Base-by-base conservation (phyloP, 345 rosid species). In the Physaria fendleri region DNA sequence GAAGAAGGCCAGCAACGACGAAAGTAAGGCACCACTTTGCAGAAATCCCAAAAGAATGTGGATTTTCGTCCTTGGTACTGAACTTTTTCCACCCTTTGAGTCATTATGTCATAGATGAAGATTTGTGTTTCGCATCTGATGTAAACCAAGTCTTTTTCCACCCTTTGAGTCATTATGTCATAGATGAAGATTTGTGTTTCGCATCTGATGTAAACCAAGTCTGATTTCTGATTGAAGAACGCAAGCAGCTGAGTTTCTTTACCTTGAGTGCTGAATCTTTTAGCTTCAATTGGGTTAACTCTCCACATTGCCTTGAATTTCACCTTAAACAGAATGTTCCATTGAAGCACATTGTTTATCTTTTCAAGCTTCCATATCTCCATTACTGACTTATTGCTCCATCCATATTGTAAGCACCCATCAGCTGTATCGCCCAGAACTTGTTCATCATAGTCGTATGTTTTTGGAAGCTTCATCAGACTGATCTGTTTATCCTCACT, bases 331-430 rank as follows among this genome's bases (percentile, higher is more conserved):
- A 67, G 76, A 73, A 72, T 22, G 27, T 25, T 76, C 87, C 90
- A 84, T 5, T 41, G 4, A 44, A 18, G 16, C 40, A 25, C 54
- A 6, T 51, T 9, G 41, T 51, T 77, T 13, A 47, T 53, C 38
- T 68, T 74, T 30, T 68, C 65, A 38, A 81, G 83, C 65, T 77
- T 77, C 85, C 85, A 84, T 63, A 84, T 73, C 75, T 81, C 76
- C 76, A 78, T 41, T 7, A 72, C 73, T 0, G 75, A 50, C 46
- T 67, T 74, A 41, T 59, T 67, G 66, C 85, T 84, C 78, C 81
- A 63, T 39, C 90, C 87, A 18, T 78, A 84, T 29, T 72, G 85
- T 69, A 84, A 24, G 57, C 37, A 72, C 17, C 90, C 82, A 35
- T 84, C 83, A 16, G 65, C 59, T 10, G 87, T 65, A 71, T 77